Conservation (phyloP, 2,329 filamentous ascomycete genomes). For the Xylaria sp. region DNA sequence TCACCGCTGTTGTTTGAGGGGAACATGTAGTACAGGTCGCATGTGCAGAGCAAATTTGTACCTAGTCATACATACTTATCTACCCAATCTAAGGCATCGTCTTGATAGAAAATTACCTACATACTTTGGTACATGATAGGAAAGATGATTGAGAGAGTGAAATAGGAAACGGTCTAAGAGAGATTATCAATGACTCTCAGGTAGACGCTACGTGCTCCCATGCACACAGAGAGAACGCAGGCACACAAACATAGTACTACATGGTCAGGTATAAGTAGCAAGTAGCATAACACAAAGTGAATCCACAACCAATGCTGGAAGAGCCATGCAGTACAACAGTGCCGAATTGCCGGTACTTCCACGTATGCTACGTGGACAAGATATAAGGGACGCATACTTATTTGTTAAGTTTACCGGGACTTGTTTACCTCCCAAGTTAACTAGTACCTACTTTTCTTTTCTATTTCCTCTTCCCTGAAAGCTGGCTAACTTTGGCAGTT, state of each 20-base stretch:
- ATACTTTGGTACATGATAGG: not conserved
- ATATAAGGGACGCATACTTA: too few species aligned
- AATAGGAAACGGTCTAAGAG: constrained; percentile 5
- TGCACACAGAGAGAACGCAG: not conserved
- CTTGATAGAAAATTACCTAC: too few species aligned
- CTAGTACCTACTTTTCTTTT: too few species aligned
- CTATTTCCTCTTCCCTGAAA: not conserved
- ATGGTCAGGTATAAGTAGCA: not conserved
- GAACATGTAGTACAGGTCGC: too few species aligned
- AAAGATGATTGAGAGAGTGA: not conserved
- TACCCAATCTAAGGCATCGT: too few species aligned
- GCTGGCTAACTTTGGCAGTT: not conserved
- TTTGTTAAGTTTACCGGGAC: too few species aligned
- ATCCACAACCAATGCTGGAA: not conserved
- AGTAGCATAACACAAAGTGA: not conserved
- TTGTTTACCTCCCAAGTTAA: too few species aligned
- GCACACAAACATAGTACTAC: not conserved
- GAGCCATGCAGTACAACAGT: not conserved
- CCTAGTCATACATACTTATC: too few species aligned
- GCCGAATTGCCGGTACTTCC: constrained; percentile 5
- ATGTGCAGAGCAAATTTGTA: too few species aligned
- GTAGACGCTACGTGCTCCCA: not conserved
- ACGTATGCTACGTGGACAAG: not conserved
- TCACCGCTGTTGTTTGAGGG: too few species aligned
- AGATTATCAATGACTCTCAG: not conserved